Evolutionary conservation across 2,329 filamentous ascomycete species (phyloP).

Genomic region (Trichophyton rubrum): DNA sequence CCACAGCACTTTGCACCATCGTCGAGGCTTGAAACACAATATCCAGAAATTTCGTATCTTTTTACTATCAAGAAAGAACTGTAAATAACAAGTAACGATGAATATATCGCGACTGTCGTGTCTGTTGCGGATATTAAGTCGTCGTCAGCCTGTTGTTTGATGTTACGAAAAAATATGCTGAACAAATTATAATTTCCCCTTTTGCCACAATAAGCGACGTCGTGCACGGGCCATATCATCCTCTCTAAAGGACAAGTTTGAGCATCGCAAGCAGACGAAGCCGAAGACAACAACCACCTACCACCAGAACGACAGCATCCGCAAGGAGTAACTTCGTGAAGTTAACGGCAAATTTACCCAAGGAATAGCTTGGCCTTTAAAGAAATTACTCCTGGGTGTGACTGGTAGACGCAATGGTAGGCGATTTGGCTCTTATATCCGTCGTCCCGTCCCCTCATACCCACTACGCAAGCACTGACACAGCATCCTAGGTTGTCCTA

Average conservation of each 20-base stretch:
- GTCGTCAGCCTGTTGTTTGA: not conserved
- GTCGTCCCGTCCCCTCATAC: slow-evolving; percentile 10
- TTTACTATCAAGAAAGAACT: not conserved
- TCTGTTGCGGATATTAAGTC: not conserved
- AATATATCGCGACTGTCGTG: not conserved
- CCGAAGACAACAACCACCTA: not conserved
- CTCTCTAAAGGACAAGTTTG: not conserved
- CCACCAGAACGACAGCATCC: not conserved
- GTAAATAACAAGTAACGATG: not conserved
- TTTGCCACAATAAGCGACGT: slow-evolving; percentile 3
- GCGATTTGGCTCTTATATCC: not conserved
- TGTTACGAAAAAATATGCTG: not conserved
- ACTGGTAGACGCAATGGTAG: slow-evolving; percentile 20
- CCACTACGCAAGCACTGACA: not conserved
- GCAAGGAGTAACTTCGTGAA: not conserved
- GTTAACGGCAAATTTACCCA: not conserved
- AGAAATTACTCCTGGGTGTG: not conserved
- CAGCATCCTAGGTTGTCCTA: slow-evolving; percentile 65
- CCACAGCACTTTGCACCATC: not conserved
- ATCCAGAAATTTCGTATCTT: not conserved
- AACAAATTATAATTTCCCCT: not conserved
- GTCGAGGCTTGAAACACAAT: not conserved
- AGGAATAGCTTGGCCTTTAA: not conserved
- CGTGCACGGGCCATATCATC: slow-evolving; percentile 9
- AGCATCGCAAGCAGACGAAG: not conserved